Evolutionary conservation across 2,329 filamentous ascomycete genomes (phyloP), one percentile per base, ranked within the genome.

Genomic region (Sporothrix protearum): DNA sequence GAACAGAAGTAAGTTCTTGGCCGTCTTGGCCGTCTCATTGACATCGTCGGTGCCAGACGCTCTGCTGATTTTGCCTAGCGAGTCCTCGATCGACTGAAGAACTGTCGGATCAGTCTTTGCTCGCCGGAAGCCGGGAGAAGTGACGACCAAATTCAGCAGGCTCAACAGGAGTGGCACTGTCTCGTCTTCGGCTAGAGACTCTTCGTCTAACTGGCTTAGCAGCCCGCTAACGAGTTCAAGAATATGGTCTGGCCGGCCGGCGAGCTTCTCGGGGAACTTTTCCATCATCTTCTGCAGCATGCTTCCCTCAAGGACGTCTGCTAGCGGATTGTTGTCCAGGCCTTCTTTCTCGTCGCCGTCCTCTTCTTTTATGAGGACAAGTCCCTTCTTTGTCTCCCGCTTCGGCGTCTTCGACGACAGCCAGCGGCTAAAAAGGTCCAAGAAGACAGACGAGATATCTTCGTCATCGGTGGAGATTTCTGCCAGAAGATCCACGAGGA

Each of bases 281-380:
- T 87, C 85, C 79, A 92, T 87, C 80, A 93, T 84, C 45, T 85
- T 85, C 76, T 92, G 89, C 8, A 92, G 82, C 0, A 92, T 79
- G 66, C 88, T 88, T 5, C 89, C 83, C 73, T 91, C 84, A 6
- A 85, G 79, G 0, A 93, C 80, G 3, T 83, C 82, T 4, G 77
- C 77, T 2, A 88, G 72, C 0, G 86, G 81, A 61, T 87, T 83
- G 59, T 25, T 63, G 8, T 36, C 47, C 1, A 25, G 16, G n/a
- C 51, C 59, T 1, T 78, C 76, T 0, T 76, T 70, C 3, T 80
- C 75, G 1, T 81, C 77, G 25, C 80, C 75, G 7, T 73, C 69
- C 9, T 76, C 73, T 45, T 75, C 57, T 22, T 75, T 76, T 39
- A 79, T 59, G 0, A 76, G 8, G 1, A 81, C 5, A 77, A 73